Base-by-base conservation (phyloP, 2,329 filamentous ascomycete genomes). In the Bretziella fagacearum region DNA sequence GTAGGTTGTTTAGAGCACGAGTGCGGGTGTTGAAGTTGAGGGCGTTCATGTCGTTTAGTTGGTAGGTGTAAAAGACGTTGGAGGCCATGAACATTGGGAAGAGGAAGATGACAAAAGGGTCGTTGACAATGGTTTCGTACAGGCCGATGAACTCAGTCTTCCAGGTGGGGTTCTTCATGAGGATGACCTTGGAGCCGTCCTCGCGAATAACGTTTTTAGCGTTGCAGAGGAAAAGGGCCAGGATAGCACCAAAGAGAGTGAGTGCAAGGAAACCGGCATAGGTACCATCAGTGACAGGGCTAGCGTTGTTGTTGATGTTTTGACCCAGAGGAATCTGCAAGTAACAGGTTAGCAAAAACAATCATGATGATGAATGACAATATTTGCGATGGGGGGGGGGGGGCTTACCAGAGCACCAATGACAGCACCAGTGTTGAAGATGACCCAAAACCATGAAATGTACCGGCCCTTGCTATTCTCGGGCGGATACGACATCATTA, bases 101-200 rank as follows among this genome's bases (percentile, higher is more conserved):
- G 23, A 89, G 70, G 15, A 79, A 62, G 47, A 87, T 52, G 55
- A 91, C 79, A 63, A 79, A 87, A 4, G 76, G 76, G 54, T 91
- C 81, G 26, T 69, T 69, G 44, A 65, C 63, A 48, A 93, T 63
- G 1, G 81, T 84, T 60, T 91, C 72, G 61, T 70, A 80, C 2
- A 94, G 73, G 47, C 86, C 86, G 15, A 72, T 53, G 52, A 93
- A 62, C 63, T 94, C 86, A 2, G 81, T 79, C 57, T 75, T 74
- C 82, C 83, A 93, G 44, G 81, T 83, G 3, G 86, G 86, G 62
- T 93, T 83, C 67, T 91, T 89, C 81, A 89, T 93, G 52, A 87
- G 63, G 52, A 93, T 85, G 58, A 93, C 77, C 50, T 76, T 73
- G 49, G 81, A 81, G 50, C 84, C 84, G 58, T 94, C 84, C 30